A percentile compares a stretch with the other conserved stretches of the same genome.
Evolutionary conservation across 495 filamentous ascomycete genomes (phyloP).

Genomic region (Friedmanniomyces simplex): DNA sequence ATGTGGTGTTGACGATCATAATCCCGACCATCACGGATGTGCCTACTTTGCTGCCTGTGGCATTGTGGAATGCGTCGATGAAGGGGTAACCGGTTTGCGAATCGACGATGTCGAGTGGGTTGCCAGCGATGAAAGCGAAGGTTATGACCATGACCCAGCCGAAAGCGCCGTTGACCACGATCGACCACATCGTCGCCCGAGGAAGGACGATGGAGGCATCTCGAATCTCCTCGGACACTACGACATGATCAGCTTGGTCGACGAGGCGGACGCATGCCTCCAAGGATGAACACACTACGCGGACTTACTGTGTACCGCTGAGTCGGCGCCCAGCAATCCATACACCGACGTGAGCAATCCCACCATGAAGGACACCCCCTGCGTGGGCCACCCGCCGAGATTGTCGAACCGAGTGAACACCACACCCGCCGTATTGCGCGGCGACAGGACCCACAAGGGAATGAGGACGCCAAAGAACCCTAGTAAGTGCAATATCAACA

Average conservation of each 20-base stretch:
- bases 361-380: slow-evolving; percentile 4
- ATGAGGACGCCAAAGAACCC: slow-evolving; percentile 19
- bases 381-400: slow-evolving; percentile 17
- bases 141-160: slow-evolving; percentile 15
- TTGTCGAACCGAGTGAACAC: slow-evolving; percentile 23
- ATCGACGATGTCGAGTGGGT: not conserved
- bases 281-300: too few species aligned
- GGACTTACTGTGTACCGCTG: not conserved
- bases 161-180: slow-evolving; percentile 10
- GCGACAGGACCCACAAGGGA: slow-evolving; percentile 14
- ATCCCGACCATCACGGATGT: slow-evolving; percentile 14
- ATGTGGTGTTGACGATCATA: not conserved
- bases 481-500: slow-evolving; percentile 11
- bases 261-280: too few species aligned
- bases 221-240: slow-evolving; percentile 17
- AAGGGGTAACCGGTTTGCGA: not conserved
- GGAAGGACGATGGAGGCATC: slow-evolving; percentile 12
- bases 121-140: not conserved
- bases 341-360: slow-evolving; percentile 8
- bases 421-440: not conserved
- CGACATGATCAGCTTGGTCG: not conserved
- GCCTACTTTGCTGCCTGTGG: slow-evolving; percentile 20
- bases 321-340: slow-evolving; percentile 12
- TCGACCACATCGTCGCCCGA: slow-evolving; percentile 3
- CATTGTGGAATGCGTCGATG: slow-evolving; percentile 13